A percentile compares a stretch with the other conserved stretches of the same genome.
Conservation (phyloP, 805 yeast genomes). For the Barnettozyma californica region DNA sequence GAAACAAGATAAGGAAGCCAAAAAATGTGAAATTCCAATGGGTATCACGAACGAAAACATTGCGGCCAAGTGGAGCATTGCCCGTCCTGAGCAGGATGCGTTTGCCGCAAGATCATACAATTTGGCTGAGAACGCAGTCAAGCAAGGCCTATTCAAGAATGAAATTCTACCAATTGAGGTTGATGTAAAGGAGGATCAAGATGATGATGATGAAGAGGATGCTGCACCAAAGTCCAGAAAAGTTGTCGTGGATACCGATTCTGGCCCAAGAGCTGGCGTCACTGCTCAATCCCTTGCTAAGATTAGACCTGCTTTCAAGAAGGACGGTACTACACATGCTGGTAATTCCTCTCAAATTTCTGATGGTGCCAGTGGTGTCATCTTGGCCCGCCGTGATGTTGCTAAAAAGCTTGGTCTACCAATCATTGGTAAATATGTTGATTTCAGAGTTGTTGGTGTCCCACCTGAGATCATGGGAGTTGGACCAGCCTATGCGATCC, state of each 20-base stretch:
- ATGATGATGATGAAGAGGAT: constrained; percentile 48
- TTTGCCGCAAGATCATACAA: constrained; percentile 85
- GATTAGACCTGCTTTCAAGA: constrained; percentile 82
- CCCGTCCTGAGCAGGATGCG: constrained; percentile 73
- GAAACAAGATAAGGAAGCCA: constrained; percentile 41
- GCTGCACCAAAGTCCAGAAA: constrained; percentile 19
- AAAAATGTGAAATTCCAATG: constrained; percentile 88
- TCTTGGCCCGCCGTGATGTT: constrained; percentile 77
- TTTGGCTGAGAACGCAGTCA: constrained; percentile 76
- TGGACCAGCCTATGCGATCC: constrained; percentile 96
- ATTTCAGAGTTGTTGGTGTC: constrained; percentile 80
- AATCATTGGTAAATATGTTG: constrained; percentile 74
- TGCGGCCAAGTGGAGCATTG: constrained; percentile 56
- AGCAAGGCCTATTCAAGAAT: constrained; percentile 70
- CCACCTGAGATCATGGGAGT: constrained; percentile 98
- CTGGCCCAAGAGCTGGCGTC: constrained; percentile 87
- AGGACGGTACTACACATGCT: constrained; percentile 80
- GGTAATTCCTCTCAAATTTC: constrained; percentile 96
- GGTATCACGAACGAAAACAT: constrained; percentile 94
- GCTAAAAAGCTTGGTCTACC: constrained; percentile 73
- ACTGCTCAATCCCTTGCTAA: constrained; percentile 71
- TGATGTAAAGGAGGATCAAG: constrained; percentile 54
- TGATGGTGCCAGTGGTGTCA: constrained; percentile 91
- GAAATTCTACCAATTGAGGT: constrained; percentile 83
- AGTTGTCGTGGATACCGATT: constrained; percentile 59